Evolutionary conservation across 495 filamentous ascomycete genomes (phyloP).

Genomic region (Penicillium macrosclerotiorum): DNA sequence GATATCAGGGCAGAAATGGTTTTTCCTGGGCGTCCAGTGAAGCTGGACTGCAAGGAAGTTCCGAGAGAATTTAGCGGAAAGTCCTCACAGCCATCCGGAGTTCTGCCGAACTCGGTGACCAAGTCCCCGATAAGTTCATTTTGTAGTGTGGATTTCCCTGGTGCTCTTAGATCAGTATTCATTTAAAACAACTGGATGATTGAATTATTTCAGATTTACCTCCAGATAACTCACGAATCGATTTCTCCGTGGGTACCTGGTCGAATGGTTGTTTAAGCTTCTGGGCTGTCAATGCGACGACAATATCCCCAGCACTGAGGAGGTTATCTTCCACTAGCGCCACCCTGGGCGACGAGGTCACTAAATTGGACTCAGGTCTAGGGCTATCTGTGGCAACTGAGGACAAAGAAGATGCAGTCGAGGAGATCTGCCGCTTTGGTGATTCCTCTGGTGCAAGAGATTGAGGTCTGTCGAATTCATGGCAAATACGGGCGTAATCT

Average conservation of each 20-base stretch:
- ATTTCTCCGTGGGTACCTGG: neutral
- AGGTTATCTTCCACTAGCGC: neutral
- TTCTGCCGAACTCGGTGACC: neutral
- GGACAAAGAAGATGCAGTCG: neutral
- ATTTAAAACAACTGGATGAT: too few species aligned
- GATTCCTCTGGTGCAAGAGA: too few species aligned
- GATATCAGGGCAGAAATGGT: neutral
- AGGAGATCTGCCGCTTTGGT: neutral
- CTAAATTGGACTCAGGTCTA: too few species aligned
- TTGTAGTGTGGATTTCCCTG: neutral
- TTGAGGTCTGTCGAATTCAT: too few species aligned
- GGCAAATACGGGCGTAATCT: too few species aligned
- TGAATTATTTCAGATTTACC: neutral
- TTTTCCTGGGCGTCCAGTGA: neutral
- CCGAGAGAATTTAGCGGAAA: neutral
- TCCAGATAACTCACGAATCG: neutral
- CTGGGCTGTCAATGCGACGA: neutral
- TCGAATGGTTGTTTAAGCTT: neutral
- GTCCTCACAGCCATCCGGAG: neutral
- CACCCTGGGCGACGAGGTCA: too few species aligned
- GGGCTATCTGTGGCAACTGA: neutral
- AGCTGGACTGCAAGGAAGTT: neutral
- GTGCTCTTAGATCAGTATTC: too few species aligned
- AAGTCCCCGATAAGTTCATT: constrained; percentile 1
- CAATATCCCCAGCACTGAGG: neutral